Base-by-base conservation (phyloP, 2,329 filamentous ascomycete species). In the Colletotrichum zoysiae region DNA sequence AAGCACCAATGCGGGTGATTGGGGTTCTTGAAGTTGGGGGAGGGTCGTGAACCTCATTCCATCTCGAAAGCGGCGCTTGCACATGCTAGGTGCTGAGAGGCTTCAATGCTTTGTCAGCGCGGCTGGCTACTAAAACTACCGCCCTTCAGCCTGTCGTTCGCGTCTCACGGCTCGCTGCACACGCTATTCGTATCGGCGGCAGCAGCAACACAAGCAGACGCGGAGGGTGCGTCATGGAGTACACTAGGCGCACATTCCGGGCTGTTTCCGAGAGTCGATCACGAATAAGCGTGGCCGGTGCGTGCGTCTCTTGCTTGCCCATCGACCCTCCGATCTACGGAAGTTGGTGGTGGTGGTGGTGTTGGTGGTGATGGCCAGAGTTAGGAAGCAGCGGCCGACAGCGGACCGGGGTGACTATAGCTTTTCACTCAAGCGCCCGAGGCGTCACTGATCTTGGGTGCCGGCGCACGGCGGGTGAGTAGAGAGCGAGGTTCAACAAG, bases 1-100 rank as follows among this genome's bases (percentile, higher is more conserved):
- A 46, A 65, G 62, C 70, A 70, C 53, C 42, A 42, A 71, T 73
- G 70, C 70, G 67, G 67, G 70, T 73, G 62, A 71, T 71, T 73
- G 67, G 67, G 63, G 55, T 46, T 57, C 8, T 46, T 30, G 56
- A 56, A 46, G 61, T 65, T 65, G 48, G 60, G 60, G 67, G 60
- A 61, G 16, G 60, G 67, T 30, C 26, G 48, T 33, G 44, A 59
- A 69, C 59, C 38, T 69, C 69, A 60, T 63, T 60, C 30, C 48
- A 20, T 55, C 58, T 64, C 40, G 51, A 60, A 64, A 46, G 38
- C 46, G 64, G 46, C 59, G 69, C 58, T 71, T 60, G 58, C 69
- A 69, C 69, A 69, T 69, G 69, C 59, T 64, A 30, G 30, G 30
- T 30, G 30, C 53, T 64, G 59, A 33, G 18, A 44, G 48, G 26